A percentile compares a stretch with the other conserved stretches of the same genome.
Evolutionary conservation across 2,329 filamentous ascomycete species (phyloP).

Genomic region (Pseudofabraea citricarpa): DNA sequence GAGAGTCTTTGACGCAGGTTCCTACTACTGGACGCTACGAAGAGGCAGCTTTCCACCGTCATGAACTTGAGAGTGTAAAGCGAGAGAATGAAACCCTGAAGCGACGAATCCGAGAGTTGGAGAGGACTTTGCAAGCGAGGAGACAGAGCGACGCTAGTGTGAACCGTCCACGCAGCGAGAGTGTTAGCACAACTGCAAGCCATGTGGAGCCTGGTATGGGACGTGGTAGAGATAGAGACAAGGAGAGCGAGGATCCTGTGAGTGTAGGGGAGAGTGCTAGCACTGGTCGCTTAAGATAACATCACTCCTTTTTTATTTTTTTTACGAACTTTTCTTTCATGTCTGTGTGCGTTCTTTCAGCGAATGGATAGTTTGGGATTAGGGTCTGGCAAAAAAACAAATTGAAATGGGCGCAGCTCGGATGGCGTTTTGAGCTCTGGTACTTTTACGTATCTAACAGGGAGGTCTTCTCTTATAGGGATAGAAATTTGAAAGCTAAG

Average conservation of each 20-base stretch:
- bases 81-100: slow-evolving; percentile 60
- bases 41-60: slow-evolving; percentile 54
- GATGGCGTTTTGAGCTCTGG: too few relatives aligned
- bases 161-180: slow-evolving; percentile 46
- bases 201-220: slow-evolving; percentile 33
- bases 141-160: slow-evolving; percentile 36
- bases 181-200: slow-evolving; percentile 43
- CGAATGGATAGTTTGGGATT: too few relatives aligned
- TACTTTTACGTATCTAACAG: too few relatives aligned
- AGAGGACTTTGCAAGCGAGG: slow-evolving; percentile 40
- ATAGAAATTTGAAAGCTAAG: too few relatives aligned
- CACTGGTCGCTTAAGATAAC: slow-evolving; percentile 32
- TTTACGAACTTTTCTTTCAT: too few relatives aligned
- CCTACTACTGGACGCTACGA: slow-evolving; percentile 56
- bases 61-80: slow-evolving; percentile 57
- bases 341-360: too few relatives aligned
- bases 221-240: slow-evolving; percentile 35
- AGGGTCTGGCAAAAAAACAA: too few relatives aligned
- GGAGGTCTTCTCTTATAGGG: too few relatives aligned
- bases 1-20: slow-evolving; percentile 36
- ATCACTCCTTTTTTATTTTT: too few relatives aligned
- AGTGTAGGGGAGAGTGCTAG: slow-evolving; percentile 58
- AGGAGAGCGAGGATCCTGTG: slow-evolving; percentile 46
- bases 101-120: slow-evolving; percentile 56
- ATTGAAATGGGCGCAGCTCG: too few relatives aligned